Evolutionary conservation across 2,329 filamentous ascomycete genomes (phyloP).

Genomic region (Dactylonectria macrodidyma): DNA sequence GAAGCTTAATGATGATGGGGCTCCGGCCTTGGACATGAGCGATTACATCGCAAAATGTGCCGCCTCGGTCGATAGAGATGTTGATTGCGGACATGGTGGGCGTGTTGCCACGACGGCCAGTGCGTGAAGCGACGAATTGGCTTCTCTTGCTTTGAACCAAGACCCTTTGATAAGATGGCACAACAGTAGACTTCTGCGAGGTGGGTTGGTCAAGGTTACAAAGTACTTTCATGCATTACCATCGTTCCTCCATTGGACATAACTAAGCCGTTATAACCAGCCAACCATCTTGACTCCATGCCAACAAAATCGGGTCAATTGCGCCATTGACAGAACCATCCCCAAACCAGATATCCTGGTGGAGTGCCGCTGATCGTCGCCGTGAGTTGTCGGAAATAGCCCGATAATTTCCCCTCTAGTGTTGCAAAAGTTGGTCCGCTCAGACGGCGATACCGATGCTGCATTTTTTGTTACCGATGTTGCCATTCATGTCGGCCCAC

Average conservation of each 20-base stretch:
- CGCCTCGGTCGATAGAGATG: conserved; percentile 70
- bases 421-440: no score
- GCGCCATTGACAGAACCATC: not conserved
- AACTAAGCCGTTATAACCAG: not conserved
- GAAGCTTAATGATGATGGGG: conserved; percentile 80
- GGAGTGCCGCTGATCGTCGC: not conserved
- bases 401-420: not conserved
- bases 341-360: not conserved
- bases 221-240: not conserved
- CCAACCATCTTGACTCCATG: no score
- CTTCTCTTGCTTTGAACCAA: not conserved
- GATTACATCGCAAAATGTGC: conserved; percentile 83
- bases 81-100: conserved; percentile 32
- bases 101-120: not conserved
- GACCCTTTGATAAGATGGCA: not conserved
- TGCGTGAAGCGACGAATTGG: not conserved
- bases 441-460: not conserved
- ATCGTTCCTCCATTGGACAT: not conserved
- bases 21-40: conserved; percentile 76
- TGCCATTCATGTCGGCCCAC: no score
- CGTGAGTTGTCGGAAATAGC: not conserved
- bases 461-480: not conserved
- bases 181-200: not conserved
- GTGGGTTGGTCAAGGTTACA: not conserved
- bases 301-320: not conserved